Evolutionary conservation across 768 basidiomycete genomes (phyloP), one percentile per base, ranked within the genome.

Genomic region (Rhizopogon salebrosus): DNA sequence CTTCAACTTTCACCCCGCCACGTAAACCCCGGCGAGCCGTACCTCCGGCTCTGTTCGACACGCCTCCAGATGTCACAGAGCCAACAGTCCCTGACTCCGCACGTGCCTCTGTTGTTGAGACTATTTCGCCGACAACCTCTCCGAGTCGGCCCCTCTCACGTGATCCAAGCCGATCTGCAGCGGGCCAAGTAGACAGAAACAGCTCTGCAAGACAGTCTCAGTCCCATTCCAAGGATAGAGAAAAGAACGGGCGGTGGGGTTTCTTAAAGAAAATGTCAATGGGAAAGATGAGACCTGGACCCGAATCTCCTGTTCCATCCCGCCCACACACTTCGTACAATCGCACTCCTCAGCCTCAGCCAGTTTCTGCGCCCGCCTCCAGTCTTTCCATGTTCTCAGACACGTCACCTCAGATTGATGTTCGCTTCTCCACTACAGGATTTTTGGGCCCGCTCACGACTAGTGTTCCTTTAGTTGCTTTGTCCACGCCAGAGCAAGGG

Each of bases 211-310:
- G 70, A 34, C 41, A 39, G 23, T 45, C 46, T 31, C 57, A 55
- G 38, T 45, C 49, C 18, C 54, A 57, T 16, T 50, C 54, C 23
- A 65, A 70, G 46, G 70, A 72, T 43, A 80, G 81, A 60, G 82
- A 85, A 60, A 87, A 89, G 67, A 72, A 73, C 36, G 84, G 85
- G 49, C 85, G 90, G 52, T 95, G 95, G 94, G 93, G 94, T 3
- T 95, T 98, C 73, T 74, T 98, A 54, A 92, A 94, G 74, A 98
- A 98, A 73, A 97, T 98, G 93, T 95, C 93, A 6, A 95, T 95
- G 92, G 87, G 92, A 13, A 92, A 89, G 68, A 87, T 95, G 74
- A 83, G 83, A 61, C 58, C 72, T n/a, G 45, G 45, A 46, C 31
- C 45, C 9, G 89, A 91, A 42, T 69, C 78, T 14, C 77, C 83